A percentile compares a stretch with the other conserved stretches of the same genome.
Evolutionary conservation across 139 green algal genomes (phyloP).

Genomic region (Pleodorina starrii): DNA sequence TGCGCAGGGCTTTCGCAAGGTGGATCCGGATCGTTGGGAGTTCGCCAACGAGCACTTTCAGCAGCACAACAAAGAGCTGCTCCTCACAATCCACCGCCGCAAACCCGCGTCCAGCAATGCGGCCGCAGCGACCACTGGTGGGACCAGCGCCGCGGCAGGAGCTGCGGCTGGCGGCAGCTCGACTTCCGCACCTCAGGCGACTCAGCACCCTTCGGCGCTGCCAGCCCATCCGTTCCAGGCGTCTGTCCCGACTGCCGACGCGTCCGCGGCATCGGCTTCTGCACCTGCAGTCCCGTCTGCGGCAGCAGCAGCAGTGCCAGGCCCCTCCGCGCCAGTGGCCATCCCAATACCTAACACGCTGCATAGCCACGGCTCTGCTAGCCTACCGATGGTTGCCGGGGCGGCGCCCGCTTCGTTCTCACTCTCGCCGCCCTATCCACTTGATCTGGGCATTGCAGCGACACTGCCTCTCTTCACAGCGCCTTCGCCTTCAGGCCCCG

Average conservation of each 20-base stretch:
- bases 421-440: slow-evolving; percentile 23
- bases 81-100: slow-evolving; percentile 87
- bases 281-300: not conserved
- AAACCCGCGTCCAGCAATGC: slow-evolving; percentile 68
- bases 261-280: not conserved
- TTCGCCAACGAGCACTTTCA: slow-evolving; percentile 91
- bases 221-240: not conserved
- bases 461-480: slow-evolving; percentile 35
- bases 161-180: not conserved
- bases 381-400: not conserved
- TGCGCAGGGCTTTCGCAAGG: slow-evolving; percentile 93
- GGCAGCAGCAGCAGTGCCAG: too few relatives aligned
- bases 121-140: not conserved
- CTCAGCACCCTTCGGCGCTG: not conserved
- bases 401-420: not conserved
- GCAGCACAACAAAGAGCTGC: slow-evolving; percentile 78
- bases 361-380: too few relatives aligned
- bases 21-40: slow-evolving; percentile 89
- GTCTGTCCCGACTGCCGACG: not conserved
- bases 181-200: not conserved
- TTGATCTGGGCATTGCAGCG: slow-evolving; percentile 45
- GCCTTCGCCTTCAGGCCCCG: not conserved
- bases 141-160: not conserved
- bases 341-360: not conserved
- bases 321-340: not conserved